Percentiles rank a stretch among this genome's conserved stretches.
Conservation (phyloP, 2,329 filamentous ascomycete genomes). For the Allantophomopsis lycopodina region DNA sequence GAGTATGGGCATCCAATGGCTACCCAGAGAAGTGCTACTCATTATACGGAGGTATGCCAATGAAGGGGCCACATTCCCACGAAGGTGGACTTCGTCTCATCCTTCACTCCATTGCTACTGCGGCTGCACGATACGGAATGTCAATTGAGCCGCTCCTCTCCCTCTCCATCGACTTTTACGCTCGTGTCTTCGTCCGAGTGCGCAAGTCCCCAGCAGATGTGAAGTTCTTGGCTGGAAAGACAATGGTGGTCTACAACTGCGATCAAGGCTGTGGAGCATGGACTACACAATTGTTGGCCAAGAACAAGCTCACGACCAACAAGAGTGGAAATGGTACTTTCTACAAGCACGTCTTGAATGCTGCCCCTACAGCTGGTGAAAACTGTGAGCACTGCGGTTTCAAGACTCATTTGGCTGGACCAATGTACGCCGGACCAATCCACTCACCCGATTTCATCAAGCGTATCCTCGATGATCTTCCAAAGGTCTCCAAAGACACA, state of each 20-base stretch:
- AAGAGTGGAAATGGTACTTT: constrained; percentile 58
- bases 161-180: constrained; percentile 92
- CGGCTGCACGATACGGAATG: constrained; percentile 75
- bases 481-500: constrained; percentile 47
- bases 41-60: constrained; percentile 79
- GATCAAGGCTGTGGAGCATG: constrained; percentile 86
- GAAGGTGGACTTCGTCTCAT: constrained; percentile 83
- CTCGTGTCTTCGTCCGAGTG: constrained; percentile 75
- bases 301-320: constrained; percentile 49
- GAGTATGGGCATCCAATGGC: constrained; percentile 85
- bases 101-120: constrained; percentile 64
- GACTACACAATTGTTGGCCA: constrained; percentile 67
- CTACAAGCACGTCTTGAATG: constrained; percentile 66
- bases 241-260: constrained; percentile 87
- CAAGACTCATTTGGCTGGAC: constrained; percentile 78
- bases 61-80: constrained; percentile 77
- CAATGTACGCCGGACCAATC: constrained; percentile 87
- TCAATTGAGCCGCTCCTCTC: constrained; percentile 84
- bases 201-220: constrained; percentile 70
- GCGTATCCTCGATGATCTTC: constrained; percentile 60
- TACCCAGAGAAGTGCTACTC: constrained; percentile 92
- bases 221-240: constrained; percentile 82
- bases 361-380: constrained; percentile 52
- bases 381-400: constrained; percentile 73
- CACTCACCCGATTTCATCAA: constrained; percentile 77